Evolutionary conservation across 129 eudicot species (phyloP).

Genomic region (Arctium lappa): DNA sequence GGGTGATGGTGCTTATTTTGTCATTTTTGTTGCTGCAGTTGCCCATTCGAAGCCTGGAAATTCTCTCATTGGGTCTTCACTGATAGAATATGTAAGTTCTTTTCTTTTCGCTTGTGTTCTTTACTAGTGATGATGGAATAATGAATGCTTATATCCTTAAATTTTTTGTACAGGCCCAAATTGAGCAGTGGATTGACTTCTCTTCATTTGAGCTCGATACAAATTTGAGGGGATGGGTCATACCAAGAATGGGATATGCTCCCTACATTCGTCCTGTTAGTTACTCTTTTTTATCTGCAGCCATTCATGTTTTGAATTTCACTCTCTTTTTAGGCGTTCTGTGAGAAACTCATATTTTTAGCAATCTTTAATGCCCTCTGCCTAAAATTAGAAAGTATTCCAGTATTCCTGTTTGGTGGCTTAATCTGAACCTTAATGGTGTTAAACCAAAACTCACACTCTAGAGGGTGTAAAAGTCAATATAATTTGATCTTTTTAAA

Average conservation of each 20-base stretch:
- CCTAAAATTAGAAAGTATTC: not conserved
- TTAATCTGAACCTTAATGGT: not conserved
- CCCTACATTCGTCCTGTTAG: constrained; percentile 30
- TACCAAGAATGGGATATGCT: constrained; percentile 45
- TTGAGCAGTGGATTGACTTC: constrained; percentile 77
- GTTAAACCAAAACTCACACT: not conserved
- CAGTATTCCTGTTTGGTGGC: not conserved
- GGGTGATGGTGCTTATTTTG: not conserved
- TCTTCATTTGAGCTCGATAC: constrained; percentile 53
- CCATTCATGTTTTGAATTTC: not conserved
- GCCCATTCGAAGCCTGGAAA: constrained; percentile 40
- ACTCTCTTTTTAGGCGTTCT: not conserved
- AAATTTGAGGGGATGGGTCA: constrained; percentile 31
- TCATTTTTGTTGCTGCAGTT: constrained; percentile 45
- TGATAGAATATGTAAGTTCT: constrained; percentile 56
- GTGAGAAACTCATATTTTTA: not conserved
- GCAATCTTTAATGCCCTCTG: not conserved
- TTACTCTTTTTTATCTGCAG: not conserved
- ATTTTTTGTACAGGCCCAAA: constrained; percentile 40
- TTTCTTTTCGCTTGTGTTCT: not conserved
- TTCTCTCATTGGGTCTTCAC: constrained; percentile 56
- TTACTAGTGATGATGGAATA: not conserved
- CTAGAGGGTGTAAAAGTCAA: not conserved
- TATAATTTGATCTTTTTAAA: not conserved
- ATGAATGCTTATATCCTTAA: not conserved